Percentiles rank a stretch among this genome's conserved stretches.
These are phyloP conservation scores for Ceratocystis cacaofunesta DNA, from an alignment of 2,329 filamentous ascomycete genomes.

Conservation along the genomic window DNA sequence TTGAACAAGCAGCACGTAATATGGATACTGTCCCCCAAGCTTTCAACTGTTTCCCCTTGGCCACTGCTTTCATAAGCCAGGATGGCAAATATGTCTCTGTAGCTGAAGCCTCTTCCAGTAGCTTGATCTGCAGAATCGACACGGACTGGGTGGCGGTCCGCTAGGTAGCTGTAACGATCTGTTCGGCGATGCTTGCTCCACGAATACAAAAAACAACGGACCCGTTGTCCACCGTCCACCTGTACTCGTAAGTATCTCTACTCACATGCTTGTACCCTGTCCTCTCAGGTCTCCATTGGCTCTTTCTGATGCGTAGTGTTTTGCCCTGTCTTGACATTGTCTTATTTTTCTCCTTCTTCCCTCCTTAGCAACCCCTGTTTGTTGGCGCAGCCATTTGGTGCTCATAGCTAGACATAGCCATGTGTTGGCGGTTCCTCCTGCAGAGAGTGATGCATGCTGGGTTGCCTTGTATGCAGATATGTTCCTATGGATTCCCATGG, in stretches of 20 bases:
- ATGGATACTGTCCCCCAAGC: too few species aligned
- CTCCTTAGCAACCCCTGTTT: neutral
- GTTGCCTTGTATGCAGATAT: neutral
- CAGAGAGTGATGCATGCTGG: neutral
- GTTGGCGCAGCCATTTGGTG: neutral
- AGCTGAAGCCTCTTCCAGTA: neutral
- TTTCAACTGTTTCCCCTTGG: too few species aligned
- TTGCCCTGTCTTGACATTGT: neutral
- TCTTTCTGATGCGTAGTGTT: neutral
- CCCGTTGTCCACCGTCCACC: too few species aligned
- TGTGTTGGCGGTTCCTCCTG: neutral
- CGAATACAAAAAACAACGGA: too few species aligned
- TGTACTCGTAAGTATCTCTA: too few species aligned
- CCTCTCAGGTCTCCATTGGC: neutral
- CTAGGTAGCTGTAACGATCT: too few species aligned
- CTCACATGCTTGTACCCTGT: too few species aligned
- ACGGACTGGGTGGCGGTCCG: too few species aligned
- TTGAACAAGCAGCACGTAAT: too few species aligned
- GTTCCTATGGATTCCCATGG: neutral
- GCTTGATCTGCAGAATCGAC: too few species aligned
- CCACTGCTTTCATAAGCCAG: too few species aligned
- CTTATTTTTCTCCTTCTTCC: neutral
- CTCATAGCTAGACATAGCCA: neutral
- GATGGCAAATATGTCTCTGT: neutral
- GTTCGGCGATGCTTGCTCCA: too few species aligned